These are phyloP conservation scores for Xylaria sp. DNA, from an alignment of 2,329 filamentous ascomycete species.

Conservation along the genomic window DNA sequence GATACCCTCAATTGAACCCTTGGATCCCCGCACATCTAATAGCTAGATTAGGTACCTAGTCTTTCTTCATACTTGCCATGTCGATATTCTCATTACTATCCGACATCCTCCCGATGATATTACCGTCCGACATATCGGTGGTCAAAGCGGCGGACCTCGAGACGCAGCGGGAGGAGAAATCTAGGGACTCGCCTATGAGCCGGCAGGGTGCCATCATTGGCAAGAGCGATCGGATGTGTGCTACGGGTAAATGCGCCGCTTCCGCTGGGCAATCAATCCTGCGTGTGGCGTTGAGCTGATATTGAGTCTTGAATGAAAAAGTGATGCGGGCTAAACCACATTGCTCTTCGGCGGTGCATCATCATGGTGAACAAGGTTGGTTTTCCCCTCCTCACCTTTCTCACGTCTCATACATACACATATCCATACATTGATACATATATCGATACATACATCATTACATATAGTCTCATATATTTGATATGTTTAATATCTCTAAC, in stretches of 20 bases:
- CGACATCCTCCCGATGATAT: slow-evolving; percentile 64
- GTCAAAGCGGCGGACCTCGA: slow-evolving; percentile 54
- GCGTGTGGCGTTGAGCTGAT: slow-evolving; percentile 27
- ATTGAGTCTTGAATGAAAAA: slow-evolving; percentile 43
- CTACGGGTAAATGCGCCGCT: slow-evolving; percentile 57
- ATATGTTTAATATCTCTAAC: background rate
- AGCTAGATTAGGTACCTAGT: background rate
- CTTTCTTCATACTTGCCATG: slow-evolving; percentile 43
- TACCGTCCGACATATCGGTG: slow-evolving; percentile 63
- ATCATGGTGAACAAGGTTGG: slow-evolving; percentile 71
- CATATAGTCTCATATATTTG: no score
- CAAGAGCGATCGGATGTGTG: slow-evolving; percentile 69
- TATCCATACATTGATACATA: no score
- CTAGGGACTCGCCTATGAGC: slow-evolving; percentile 42
- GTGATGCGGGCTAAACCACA: slow-evolving; percentile 69
- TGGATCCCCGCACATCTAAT: background rate
- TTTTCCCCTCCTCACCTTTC: no score
- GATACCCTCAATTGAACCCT: no score
- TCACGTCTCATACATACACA: no score
- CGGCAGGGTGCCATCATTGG: slow-evolving; percentile 64
- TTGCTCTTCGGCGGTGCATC: slow-evolving; percentile 67
- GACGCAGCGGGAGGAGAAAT: slow-evolving; percentile 41
- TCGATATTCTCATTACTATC: slow-evolving; percentile 61
- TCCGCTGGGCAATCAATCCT: background rate
- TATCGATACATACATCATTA: no score